Percentiles rank a stretch among this genome's conserved stretches.
phyloP scores from a whole-genome alignment of 179 eudicot genomes.

The Spergularia azorica region DNA sequence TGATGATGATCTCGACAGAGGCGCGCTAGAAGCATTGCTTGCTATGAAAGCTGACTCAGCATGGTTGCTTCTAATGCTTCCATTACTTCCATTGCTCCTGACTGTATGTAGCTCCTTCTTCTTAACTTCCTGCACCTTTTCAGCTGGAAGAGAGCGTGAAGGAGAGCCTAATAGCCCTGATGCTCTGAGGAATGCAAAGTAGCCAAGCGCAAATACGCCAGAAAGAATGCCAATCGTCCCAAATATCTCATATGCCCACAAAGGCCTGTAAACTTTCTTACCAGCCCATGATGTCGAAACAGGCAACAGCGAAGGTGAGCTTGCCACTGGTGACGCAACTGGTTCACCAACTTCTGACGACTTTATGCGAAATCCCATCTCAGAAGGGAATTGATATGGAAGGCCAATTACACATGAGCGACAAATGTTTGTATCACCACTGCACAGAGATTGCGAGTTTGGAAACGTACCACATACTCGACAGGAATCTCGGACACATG shows the following conservation, averaged over 20 bases:
- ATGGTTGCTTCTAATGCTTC: not conserved
- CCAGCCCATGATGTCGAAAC: conserved; percentile 2
- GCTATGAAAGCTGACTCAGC: conserved; percentile 35
- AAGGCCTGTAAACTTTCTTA: conserved; percentile 25
- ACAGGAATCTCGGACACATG: conserved; percentile 42
- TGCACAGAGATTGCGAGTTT: conserved; percentile 39
- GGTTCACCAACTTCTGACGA: conserved; percentile 12
- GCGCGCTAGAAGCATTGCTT: conserved; percentile 44
- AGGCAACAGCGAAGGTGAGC: conserved; percentile 17
- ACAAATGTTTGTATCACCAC: conserved; percentile 36
- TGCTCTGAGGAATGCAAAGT: conserved; percentile 22
- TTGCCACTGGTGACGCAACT: conserved; percentile 14
- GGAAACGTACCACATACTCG: conserved; percentile 37
- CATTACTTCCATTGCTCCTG: conserved; percentile 16
- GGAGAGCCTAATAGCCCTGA: not conserved
- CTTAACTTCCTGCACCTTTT: conserved; percentile 11
- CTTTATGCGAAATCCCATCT: conserved; percentile 14
- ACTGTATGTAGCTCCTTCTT: conserved; percentile 27
- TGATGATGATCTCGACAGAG: conserved; percentile 50
- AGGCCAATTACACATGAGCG: conserved; percentile 36
- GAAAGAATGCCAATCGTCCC: conserved; percentile 39
- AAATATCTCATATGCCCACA: conserved; percentile 39
- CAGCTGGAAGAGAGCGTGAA: not conserved
- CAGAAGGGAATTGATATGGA: conserved; percentile 23
- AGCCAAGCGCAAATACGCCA: conserved; percentile 37